Conservation (phyloP, 164 flowering plant species). For the Chimonanthus praecox region DNA sequence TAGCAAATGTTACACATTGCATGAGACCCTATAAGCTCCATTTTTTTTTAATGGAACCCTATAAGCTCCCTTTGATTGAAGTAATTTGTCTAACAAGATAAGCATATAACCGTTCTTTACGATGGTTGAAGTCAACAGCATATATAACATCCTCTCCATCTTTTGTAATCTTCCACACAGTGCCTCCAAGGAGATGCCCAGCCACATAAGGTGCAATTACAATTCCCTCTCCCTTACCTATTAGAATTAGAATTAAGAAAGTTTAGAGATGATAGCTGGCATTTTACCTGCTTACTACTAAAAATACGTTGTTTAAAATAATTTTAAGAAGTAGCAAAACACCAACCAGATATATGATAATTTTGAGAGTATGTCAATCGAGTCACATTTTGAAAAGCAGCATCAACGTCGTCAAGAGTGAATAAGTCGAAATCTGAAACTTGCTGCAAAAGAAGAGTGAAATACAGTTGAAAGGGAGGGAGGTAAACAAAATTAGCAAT, state of each 20-base stretch:
- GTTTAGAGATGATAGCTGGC: background rate
- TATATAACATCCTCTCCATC: constrained; percentile 97
- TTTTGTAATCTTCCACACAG: constrained; percentile 92
- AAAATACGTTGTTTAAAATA: background rate
- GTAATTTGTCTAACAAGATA: background rate
- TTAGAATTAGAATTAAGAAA: background rate
- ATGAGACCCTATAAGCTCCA: background rate
- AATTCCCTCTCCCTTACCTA: constrained; percentile 95
- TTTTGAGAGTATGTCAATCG: constrained; percentile 87
- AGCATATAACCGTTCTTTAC: constrained; percentile 71
- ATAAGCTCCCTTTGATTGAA: background rate
- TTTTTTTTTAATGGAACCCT: background rate
- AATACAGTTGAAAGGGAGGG: background rate
- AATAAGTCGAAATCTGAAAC: constrained; percentile 93
- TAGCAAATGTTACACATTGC: background rate
- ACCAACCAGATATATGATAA: constrained; percentile 36
- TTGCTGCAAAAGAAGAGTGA: constrained; percentile 56
- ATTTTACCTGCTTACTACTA: background rate
- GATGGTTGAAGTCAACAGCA: constrained; percentile 96
- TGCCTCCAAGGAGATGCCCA: constrained; percentile 96
- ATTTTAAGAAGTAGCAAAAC: background rate
- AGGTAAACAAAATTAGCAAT: background rate
- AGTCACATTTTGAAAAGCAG: constrained; percentile 81
- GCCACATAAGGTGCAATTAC: constrained; percentile 96
- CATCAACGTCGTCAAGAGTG: constrained; percentile 84